phyloP scores from a whole-genome alignment of 1,139 yeast species.

The Lodderomyces parapsilosis region DNA sequence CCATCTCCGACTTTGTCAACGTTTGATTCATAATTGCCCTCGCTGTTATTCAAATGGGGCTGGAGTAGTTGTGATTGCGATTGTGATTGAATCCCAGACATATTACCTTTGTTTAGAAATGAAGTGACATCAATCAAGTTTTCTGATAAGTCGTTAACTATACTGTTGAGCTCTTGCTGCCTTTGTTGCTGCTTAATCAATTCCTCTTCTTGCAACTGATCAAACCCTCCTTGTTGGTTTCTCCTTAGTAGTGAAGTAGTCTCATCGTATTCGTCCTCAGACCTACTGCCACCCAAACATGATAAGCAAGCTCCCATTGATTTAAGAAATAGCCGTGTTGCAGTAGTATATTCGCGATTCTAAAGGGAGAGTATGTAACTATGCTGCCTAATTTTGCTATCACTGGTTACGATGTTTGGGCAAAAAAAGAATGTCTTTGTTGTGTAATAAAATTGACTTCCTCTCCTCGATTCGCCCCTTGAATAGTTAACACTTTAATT shows the following conservation, averaged over 20 bases:
- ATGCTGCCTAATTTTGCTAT: no score
- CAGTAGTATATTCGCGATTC: background rate
- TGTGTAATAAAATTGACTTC: no score
- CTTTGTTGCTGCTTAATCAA: slow-evolving; percentile 42
- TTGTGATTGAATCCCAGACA: background rate
- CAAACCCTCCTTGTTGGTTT: slow-evolving; percentile 27
- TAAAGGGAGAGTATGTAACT: no score
- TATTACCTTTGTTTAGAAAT: slow-evolving; percentile 23
- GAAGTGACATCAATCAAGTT: slow-evolving; percentile 46
- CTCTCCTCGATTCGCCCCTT: background rate
- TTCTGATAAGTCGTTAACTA: slow-evolving; percentile 45
- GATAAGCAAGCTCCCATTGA: slow-evolving; percentile 51
- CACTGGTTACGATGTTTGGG: background rate
- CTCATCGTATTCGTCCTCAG: slow-evolving; percentile 42
- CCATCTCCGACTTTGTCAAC: background rate
- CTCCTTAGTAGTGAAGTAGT: slow-evolving; percentile 33
- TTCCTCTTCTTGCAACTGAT: slow-evolving; percentile 41
- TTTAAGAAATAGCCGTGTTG: background rate
- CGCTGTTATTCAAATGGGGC: slow-evolving; percentile 1
- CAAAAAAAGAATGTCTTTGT: no score
- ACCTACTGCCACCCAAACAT: slow-evolving; percentile 37
- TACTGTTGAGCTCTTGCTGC: slow-evolving; percentile 41
- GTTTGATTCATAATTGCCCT: slow-evolving; percentile 4
- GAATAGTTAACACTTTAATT: background rate
- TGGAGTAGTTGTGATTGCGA: slow-evolving; percentile 1